Evolutionary conservation across 768 basidiomycete genomes (phyloP).

Genomic region (Suillus subluteus): DNA sequence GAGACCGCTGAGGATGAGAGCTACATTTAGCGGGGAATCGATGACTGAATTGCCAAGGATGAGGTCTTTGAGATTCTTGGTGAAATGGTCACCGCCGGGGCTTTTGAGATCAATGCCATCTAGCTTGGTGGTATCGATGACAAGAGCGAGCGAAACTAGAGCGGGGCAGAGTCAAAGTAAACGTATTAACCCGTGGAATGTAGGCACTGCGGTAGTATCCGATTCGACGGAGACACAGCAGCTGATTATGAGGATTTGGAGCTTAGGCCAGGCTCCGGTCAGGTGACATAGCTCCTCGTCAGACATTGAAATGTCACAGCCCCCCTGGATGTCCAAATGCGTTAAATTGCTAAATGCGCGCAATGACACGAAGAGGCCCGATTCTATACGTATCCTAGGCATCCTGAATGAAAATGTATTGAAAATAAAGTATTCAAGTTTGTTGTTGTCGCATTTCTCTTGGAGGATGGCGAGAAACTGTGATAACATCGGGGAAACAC

Average conservation of each 20-base stretch:
- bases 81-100: neutral
- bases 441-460: neutral
- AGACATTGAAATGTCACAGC: constrained; percentile 14
- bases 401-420: too few species aligned
- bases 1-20: constrained; percentile 16
- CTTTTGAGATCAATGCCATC: neutral
- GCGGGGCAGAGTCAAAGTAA: constrained; percentile 20
- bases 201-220: constrained; percentile 20
- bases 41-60: constrained; percentile 27
- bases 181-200: constrained; percentile 17
- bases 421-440: neutral
- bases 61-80: neutral
- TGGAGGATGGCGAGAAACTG: neutral
- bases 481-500: neutral
- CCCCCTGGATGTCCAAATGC: constrained; percentile 13
- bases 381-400: too few species aligned
- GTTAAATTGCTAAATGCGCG: neutral
- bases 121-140: constrained; percentile 21
- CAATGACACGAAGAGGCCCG: neutral
- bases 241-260: constrained; percentile 25
- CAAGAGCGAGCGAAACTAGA: constrained; percentile 24
- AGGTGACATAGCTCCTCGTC: constrained; percentile 22
- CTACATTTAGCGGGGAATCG: constrained; percentile 16
- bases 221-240: constrained; percentile 15
- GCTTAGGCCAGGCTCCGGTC: constrained; percentile 23